A percentile compares a stretch with the other conserved stretches of the same genome.
These are phyloP conservation scores for Eutypa lata DNA, from an alignment of 2,329 filamentous ascomycete species.

Conservation along the genomic window DNA sequence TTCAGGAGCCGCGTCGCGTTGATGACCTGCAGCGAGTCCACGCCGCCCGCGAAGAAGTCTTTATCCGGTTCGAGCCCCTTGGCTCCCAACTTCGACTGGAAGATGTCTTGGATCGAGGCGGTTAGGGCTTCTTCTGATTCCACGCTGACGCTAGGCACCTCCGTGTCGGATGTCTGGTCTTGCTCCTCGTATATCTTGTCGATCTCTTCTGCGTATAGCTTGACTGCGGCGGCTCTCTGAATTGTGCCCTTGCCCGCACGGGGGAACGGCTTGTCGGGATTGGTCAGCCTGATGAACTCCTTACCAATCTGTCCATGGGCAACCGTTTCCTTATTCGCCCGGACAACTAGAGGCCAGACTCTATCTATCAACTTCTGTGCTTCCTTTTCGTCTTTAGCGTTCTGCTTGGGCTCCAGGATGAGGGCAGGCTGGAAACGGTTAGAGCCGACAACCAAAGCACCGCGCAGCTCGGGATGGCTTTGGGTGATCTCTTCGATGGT, in stretches of 20 bases:
- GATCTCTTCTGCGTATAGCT: conserved; percentile 41
- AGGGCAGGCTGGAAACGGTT: conserved; percentile 44
- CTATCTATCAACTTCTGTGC: conserved; percentile 33
- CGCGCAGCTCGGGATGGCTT: conserved; percentile 36
- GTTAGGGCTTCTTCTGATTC: conserved; percentile 25
- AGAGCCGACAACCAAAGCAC: conserved; percentile 43
- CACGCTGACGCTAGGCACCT: conserved; percentile 25
- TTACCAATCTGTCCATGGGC: conserved; percentile 44
- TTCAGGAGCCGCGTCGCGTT: conserved; percentile 33
- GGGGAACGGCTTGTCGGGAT: conserved; percentile 39
- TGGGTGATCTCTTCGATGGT: conserved; percentile 39
- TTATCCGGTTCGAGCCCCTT: conserved; percentile 28
- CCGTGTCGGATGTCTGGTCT: conserved; percentile 9
- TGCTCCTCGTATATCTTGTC: conserved; percentile 35
- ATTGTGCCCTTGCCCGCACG: conserved; percentile 45
- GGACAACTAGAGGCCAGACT: conserved; percentile 41
- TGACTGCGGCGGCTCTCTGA: conserved; percentile 36
- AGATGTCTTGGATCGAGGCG: conserved; percentile 28
- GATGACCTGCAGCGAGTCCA: conserved; percentile 42
- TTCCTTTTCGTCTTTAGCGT: conserved; percentile 26
- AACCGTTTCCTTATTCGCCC: conserved; percentile 40
- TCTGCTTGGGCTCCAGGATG: conserved; percentile 40
- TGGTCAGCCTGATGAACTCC: conserved; percentile 36
- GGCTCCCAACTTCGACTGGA: conserved; percentile 22
- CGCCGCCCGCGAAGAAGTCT: conserved; percentile 37